Evolutionary conservation across 1,284 basidiomycete species (phyloP), one percentile per base, ranked within the genome.

Genomic region (Cystobasidium pallidum): DNA sequence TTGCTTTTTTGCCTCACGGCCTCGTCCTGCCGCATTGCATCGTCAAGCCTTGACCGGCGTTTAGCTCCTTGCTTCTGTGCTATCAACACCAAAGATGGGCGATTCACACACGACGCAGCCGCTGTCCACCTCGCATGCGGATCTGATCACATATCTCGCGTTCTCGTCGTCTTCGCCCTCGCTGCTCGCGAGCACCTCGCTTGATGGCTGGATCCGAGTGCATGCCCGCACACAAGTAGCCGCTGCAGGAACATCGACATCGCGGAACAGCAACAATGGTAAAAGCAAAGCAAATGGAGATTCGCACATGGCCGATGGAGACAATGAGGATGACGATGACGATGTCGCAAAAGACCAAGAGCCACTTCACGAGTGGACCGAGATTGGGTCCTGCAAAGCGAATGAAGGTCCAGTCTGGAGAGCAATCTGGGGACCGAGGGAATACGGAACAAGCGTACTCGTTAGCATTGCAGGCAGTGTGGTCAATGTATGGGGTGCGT

Each of bases 91-190:
- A 36, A 34, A 43, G 47, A 64, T 64, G 62, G 62, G 28, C 24
- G 62, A 64, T 47, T 49, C 45, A 2, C 45, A 51, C 7, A 45
- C 62, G 6, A 43, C 62, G 34, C 62, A 64, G 47, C 82, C 91
- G 17, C 87, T 91, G 70, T 85, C 85, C 70, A 88, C 86, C 74
- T 88, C 88, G 2, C 91, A 92, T 81, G 85, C 83, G 61, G 91
- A 92, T 80, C 84, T 92, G 21, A 84, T 92, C 54, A 88, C 91
- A 47, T 91, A 93, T 82, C 86, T 91, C 71, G 85, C 87, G 24
- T 96, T 94, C 80, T 91, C 94, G 79, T 93, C 90, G n/a, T 71
- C 68, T 80, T 94, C 94, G 78, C 92, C 92, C 6, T 86, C 90
- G 45, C 85, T 87, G 76, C 85, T 91, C 43, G 89, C 89, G 3